Evolutionary conservation across 768 basidiomycete species (phyloP).

Genomic region (Strobilomyces dryophilus): DNA sequence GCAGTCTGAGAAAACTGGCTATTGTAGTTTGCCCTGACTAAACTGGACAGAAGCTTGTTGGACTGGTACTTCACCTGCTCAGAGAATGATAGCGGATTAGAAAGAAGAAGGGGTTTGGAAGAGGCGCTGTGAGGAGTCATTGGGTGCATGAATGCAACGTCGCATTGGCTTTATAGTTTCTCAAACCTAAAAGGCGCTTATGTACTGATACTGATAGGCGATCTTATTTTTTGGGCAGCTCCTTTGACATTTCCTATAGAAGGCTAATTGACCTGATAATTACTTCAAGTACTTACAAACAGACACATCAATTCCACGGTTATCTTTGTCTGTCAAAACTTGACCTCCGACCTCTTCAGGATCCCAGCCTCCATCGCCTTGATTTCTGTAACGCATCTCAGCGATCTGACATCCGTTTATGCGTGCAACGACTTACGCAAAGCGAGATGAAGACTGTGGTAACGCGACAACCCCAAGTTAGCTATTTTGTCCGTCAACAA

Average conservation of each 20-base stretch:
- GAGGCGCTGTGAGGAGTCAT: too few relatives aligned
- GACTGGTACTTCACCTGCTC: not conserved
- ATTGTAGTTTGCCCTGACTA: not conserved
- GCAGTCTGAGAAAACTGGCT: not conserved
- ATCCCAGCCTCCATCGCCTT: slow-evolving; percentile 9
- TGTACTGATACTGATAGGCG: too few relatives aligned
- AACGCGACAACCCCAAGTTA: slow-evolving; percentile 22
- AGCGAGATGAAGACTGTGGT: slow-evolving; percentile 29
- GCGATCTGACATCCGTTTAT: not conserved
- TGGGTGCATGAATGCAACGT: too few relatives aligned
- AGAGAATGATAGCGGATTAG: too few relatives aligned
- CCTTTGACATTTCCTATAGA: too few relatives aligned
- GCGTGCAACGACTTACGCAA: slow-evolving; percentile 22
- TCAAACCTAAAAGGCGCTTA: too few relatives aligned
- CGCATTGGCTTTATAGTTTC: too few relatives aligned
- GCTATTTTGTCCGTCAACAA: slow-evolving; percentile 10
- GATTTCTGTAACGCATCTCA: not conserved
- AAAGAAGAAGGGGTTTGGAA: too few relatives aligned
- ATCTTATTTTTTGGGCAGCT: too few relatives aligned
- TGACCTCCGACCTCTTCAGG: slow-evolving; percentile 18
- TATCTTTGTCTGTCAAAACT: slow-evolving; percentile 11
- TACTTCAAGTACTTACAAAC: too few relatives aligned
- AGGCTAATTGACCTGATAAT: too few relatives aligned
- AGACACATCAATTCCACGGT: too few relatives aligned
- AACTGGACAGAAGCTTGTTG: not conserved